Evolutionary conservation across 352 stramenopile species (phyloP).

Genomic region (Phytopythium chamaehyphon): DNA sequence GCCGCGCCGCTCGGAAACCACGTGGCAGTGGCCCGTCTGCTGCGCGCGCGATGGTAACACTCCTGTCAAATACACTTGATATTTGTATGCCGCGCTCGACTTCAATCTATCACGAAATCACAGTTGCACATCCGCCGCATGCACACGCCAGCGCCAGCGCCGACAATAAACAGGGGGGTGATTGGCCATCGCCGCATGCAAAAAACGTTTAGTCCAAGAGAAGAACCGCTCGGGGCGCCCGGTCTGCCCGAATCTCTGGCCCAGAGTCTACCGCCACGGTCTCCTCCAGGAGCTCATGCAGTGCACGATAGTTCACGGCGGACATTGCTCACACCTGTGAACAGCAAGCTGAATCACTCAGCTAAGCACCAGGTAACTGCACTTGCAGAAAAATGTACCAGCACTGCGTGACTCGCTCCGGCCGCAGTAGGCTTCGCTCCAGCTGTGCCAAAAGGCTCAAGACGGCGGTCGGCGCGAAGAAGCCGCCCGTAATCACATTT

Average conservation of each 20-base stretch:
- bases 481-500: neutral
- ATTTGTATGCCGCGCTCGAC: neutral
- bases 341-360: no score
- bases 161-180: neutral
- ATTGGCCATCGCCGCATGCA: slow-evolving; percentile 3
- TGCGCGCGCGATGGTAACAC: neutral
- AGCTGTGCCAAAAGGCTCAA: neutral
- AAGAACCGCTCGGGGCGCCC: neutral
- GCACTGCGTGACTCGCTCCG: no score
- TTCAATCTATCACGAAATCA: slow-evolving; percentile 18
- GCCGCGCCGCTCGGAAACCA: slow-evolving; percentile 4
- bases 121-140: neutral
- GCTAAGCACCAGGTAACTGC: no score
- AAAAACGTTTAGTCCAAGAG: slow-evolving; percentile 6
- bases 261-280: neutral
- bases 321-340: no score
- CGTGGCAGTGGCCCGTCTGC: slow-evolving; percentile 6
- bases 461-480: no score
- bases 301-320: no score
- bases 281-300: no score
- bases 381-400: no score
- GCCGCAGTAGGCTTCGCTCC: neutral
- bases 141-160: slow-evolving; percentile 5
- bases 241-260: neutral
- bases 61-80: no score